phyloP scores from a whole-genome alignment of 78 protist genomes.

The Creolimax fragrantissima region DNA sequence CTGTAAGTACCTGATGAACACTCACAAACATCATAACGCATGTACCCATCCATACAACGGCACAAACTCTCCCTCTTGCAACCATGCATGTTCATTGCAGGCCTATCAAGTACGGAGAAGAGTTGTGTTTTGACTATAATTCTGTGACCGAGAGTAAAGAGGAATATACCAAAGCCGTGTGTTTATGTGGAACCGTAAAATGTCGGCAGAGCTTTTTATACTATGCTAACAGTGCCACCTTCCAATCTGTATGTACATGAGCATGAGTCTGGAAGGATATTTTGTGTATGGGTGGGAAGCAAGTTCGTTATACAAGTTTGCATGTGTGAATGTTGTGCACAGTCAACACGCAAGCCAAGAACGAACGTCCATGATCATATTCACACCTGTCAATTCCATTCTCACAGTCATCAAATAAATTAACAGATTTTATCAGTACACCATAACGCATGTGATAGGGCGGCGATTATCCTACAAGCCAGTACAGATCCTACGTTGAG shows the following conservation, averaged over 20 bases:
- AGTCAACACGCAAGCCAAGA: too few species aligned
- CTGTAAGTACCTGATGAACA: too few species aligned
- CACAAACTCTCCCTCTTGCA: not conserved
- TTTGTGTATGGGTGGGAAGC: too few species aligned
- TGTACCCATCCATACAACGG: not conserved
- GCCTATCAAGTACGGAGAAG: not conserved
- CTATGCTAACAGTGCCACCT: not conserved
- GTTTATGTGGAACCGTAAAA: not conserved
- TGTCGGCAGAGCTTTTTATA: not conserved
- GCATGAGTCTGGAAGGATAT: too few species aligned
- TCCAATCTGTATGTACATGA: not conserved
- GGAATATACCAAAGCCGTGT: not conserved
- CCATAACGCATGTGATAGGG: not conserved
- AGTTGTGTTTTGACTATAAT: not conserved
- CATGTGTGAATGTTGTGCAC: too few species aligned
- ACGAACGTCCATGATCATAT: too few species aligned
- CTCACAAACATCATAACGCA: not conserved
- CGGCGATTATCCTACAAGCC: not conserved
- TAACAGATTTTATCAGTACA: not conserved
- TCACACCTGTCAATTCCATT: too few species aligned
- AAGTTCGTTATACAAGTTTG: too few species aligned
- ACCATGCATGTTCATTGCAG: not conserved
- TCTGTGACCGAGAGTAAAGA: not conserved
- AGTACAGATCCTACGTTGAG: not conserved
- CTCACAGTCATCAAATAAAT: too few species aligned